Evolutionary conservation across 805 yeast genomes (phyloP), one percentile per base, ranked within the genome.

Genomic region (Metschnikowia noctiluminum): DNA sequence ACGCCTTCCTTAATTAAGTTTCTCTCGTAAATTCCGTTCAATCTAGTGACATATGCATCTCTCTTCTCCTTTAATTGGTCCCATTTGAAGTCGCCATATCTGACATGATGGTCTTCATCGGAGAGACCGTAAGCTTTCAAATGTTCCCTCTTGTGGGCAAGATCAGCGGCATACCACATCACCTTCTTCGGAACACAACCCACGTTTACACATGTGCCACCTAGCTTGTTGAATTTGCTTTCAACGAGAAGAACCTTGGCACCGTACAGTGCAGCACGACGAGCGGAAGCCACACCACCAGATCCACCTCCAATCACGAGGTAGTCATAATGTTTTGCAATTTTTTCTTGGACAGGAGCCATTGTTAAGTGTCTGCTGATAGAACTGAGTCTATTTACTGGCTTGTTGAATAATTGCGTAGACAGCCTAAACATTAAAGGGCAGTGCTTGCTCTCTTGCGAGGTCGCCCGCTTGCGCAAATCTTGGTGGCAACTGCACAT

Each of bases 171-270:
- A 60, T 91, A 85, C 99, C 99, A 94, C 97, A 94, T 91, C 40
- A 94, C 89, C 67, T 94, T 94, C 77, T 94, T 94, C 42, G 99
- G 99, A 42, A 94, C 99, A 77, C 99, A 94, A 16, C 99, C 99
- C 39, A 92, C 98, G 66, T 94, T 94, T 53, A 94, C 99, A 79
- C 99, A 94, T 38, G 99, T 94, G 28, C 99, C 99, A 50, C 99
- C 99, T 70, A 94, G 78, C 59, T 67, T 69, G 45, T 68, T 57
- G 55, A 76, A 84, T 45, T 82, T 80, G 37, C 88, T 81, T 69
- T 94, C 99, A 46, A 94, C 77, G 16, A 94, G 63, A 45, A 91
- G 73, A 1, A 94, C 85, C 58, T 89, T 89, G 27, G 95, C 96
- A 27, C 99, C 99, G 59, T 91, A 82, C 31, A 82, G 78, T 35